phyloP scores from a whole-genome alignment of 2,329 filamentous ascomycete species.

The Fusarium neocosmosporiellum region DNA sequence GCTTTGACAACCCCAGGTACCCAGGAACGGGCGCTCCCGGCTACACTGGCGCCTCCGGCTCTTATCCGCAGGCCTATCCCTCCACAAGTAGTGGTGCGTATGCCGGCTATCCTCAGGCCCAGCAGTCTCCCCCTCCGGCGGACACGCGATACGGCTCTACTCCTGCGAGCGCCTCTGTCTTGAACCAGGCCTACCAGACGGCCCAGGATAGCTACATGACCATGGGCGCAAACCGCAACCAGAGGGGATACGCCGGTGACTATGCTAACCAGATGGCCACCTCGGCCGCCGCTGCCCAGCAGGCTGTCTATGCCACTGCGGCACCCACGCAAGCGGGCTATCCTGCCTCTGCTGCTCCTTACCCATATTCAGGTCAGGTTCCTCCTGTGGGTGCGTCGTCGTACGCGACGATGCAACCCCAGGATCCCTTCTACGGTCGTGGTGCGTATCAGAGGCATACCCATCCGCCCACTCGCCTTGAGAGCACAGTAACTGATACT shows the following conservation, averaged over 20 bases:
- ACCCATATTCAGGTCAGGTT: conserved; percentile 51
- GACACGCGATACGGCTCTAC: conserved; percentile 49
- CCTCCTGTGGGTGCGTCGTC: conserved; percentile 47
- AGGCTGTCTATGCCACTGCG: conserved; percentile 48
- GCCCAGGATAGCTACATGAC: conserved; percentile 50
- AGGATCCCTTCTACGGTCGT: conserved; percentile 68
- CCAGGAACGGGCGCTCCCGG: conserved; percentile 62
- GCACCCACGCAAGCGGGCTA: conserved; percentile 48
- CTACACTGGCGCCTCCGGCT: conserved; percentile 59
- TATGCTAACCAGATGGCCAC: conserved; percentile 47
- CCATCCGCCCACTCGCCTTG: conserved; percentile 17
- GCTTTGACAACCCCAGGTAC: conserved; percentile 60
- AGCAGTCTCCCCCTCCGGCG: conserved; percentile 48
- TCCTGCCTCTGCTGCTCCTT: conserved; percentile 45
- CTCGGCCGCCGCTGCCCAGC: conserved; percentile 46
- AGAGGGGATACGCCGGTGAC: conserved; percentile 46
- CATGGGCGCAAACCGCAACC: conserved; percentile 51
- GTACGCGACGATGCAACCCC: conserved; percentile 57
- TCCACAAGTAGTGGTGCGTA: conserved; percentile 48
- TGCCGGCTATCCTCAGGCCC: conserved; percentile 46
- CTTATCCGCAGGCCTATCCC: conserved; percentile 47
- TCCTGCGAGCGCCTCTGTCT: conserved; percentile 43
- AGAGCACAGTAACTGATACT: conserved; percentile 59
- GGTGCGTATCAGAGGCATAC: conserved; percentile 62
- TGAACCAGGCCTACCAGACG: conserved; percentile 47